Base-by-base conservation (phyloP, 805 yeast species). In the Pichia paraexigua region DNA sequence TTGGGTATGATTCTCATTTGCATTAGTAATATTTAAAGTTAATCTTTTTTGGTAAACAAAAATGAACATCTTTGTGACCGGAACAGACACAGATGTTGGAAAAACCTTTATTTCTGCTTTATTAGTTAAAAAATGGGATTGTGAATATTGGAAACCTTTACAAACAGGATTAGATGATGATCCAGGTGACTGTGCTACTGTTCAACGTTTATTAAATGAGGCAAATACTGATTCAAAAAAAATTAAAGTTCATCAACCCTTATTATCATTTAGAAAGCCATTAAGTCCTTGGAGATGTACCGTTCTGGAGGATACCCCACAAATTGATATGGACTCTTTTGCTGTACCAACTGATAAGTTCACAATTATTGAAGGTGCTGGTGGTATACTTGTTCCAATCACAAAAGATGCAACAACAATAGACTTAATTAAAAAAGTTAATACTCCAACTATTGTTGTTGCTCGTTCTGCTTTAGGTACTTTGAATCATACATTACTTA, bases 261-360 rank as follows among this genome's bases (percentile, higher is more conserved):
- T 45, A 13, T 43, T 50, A 5, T 55, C 41, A 18, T 51, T 52
- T 21, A 25, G 42, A 35, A 51, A 48, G 28, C 61, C 61, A 8
- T 44, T 58, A 8, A 54, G 60, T 43, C 61, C 61, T 3, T 58
- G 61, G 61, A 56, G 59, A 43, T 58, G 60, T 30, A 53, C 53
- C 2, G 47, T 58, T 20, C 35, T 46, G 5, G 59, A 54, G 43
- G 42, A 46, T n/a, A 27, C 28, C 3, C 17, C 18, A 1, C 5
- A 25, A 11, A 47, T 51, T 32, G 42, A 42, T n/a, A 22, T 51
- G 7, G 39, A 35, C 17, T 35, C 39, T 35, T 35, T 35, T 10
- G n/a, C 20, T 35, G 20, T 35, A n/a, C 39, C 39, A 17, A 35
- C 20, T 5, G 25, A 39, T 5, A 9, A 24, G 11, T 7, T 51